Percentiles rank a stretch among this genome's conserved stretches.
Conservation (phyloP, 176 grass and related monocot genomes). For the Triticum dicoccoides region DNA sequence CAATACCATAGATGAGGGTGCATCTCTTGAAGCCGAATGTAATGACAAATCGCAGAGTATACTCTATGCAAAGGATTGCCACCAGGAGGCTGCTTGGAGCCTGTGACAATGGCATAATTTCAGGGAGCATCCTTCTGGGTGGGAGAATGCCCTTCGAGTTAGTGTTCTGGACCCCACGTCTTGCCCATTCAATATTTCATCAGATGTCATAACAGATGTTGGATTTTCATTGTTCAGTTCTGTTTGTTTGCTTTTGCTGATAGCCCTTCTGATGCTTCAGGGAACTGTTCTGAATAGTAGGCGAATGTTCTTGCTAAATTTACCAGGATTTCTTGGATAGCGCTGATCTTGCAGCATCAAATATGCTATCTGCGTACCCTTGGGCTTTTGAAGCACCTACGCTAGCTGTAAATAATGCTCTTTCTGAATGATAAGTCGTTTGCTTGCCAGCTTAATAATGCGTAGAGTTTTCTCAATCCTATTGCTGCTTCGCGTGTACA, state of each 20-base stretch:
- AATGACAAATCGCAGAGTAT: neutral
- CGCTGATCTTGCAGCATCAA: conserved; percentile 42
- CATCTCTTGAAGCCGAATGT: conserved; percentile 32
- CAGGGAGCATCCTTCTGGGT: conserved; percentile 25
- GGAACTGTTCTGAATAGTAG: conserved; percentile 44
- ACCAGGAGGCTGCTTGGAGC: too few species aligned
- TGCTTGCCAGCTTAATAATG: neutral
- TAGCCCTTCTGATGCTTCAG: conserved; percentile 15
- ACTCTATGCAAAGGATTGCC: too few species aligned
- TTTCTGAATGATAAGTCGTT: neutral
- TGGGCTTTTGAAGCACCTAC: neutral
- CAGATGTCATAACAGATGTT: neutral
- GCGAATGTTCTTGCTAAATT: conserved; percentile 38
- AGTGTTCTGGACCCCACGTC: neutral
- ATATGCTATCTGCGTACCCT: neutral
- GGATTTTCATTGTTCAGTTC: neutral
- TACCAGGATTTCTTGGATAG: conserved; percentile 30
- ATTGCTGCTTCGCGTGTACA: neutral
- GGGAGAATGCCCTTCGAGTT: conserved; percentile 11
- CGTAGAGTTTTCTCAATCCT: neutral
- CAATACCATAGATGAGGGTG: neutral
- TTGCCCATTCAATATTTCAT: neutral
- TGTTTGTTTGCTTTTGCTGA: neutral
- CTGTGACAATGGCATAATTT: conserved; percentile 17
- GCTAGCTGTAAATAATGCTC: neutral